phyloP scores from a whole-genome alignment of 106 monocot species.

The Narthecium ossifragum region DNA sequence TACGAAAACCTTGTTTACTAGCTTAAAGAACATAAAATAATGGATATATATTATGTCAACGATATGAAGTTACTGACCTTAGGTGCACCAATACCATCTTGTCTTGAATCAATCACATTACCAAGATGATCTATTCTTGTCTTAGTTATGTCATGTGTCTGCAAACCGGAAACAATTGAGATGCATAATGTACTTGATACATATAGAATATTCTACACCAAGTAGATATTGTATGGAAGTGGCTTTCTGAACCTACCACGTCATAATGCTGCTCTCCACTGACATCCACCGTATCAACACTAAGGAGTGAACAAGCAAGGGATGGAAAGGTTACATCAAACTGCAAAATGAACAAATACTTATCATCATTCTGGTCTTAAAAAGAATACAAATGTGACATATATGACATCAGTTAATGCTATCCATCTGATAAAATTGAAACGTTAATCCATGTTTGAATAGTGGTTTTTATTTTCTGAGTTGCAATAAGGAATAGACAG shows the following conservation, averaged over 20 bases:
- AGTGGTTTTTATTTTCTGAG: too few relatives aligned
- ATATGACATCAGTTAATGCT: too few relatives aligned
- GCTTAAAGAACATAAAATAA: background rate
- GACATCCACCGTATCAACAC: conserved; percentile 89
- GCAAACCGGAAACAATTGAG: too few relatives aligned
- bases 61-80: conserved; percentile 68
- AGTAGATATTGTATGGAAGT: too few relatives aligned
- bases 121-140: conserved; percentile 82
- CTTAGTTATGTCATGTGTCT: conserved; percentile 95
- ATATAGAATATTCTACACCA: too few relatives aligned
- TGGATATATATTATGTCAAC: too few relatives aligned
- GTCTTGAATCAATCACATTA: conserved; percentile 68
- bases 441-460: too few relatives aligned
- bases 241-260: conserved; percentile 90
- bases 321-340: conserved; percentile 93
- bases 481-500: too few relatives aligned
- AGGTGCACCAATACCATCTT: conserved; percentile 83
- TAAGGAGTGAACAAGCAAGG: conserved; percentile 85
- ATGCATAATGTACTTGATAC: too few relatives aligned
- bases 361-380: background rate
- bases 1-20: background rate
- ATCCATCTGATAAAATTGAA: too few relatives aligned
- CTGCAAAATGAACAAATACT: conserved; percentile 43
- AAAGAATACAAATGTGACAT: too few relatives aligned
- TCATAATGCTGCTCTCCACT: conserved; percentile 98